A percentile compares a stretch with the other conserved stretches of the same genome.
These are phyloP conservation scores for Aspergillus aculeatinus DNA, from an alignment of 2,329 filamentous ascomycete genomes.

Conservation along the genomic window DNA sequence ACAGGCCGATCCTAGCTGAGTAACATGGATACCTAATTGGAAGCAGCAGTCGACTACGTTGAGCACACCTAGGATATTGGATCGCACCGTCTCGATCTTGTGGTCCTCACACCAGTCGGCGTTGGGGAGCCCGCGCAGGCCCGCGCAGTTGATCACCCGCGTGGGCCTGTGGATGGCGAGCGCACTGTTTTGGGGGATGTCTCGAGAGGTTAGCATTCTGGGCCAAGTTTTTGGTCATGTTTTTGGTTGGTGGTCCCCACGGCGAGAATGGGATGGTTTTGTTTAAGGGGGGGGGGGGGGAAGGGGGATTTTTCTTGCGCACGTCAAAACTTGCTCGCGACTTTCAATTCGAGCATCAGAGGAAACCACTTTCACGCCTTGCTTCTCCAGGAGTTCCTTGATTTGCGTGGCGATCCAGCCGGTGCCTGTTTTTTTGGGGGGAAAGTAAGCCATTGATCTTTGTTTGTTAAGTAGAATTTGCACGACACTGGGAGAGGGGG, in stretches of 20 bases:
- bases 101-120: constrained; percentile 8
- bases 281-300: too few relatives aligned
- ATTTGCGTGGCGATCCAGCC: constrained; percentile 3
- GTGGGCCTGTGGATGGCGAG: neutral
- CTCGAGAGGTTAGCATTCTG: too few relatives aligned
- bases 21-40: neutral
- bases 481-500: too few relatives aligned
- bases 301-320: neutral
- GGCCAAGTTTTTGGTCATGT: too few relatives aligned
- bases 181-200: neutral
- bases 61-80: constrained; percentile 5
- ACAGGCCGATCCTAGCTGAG: constrained; percentile 5
- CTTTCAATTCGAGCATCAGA: constrained; percentile 3
- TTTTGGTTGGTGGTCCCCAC: too few relatives aligned
- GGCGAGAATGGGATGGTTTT: too few relatives aligned
- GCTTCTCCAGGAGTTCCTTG: neutral
- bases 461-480: too few relatives aligned
- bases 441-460: too few relatives aligned
- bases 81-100: constrained; percentile 1
- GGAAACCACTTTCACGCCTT: neutral
- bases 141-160: constrained; percentile 5
- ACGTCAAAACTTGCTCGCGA: neutral
- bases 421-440: neutral
- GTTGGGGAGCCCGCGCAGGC: constrained; percentile 4
- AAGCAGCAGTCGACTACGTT: constrained; percentile 5